Percentiles rank a stretch among this genome's conserved stretches.
Conservation (phyloP, 768 basidiomycete genomes). For the Rhodotorula taiwanensis region DNA sequence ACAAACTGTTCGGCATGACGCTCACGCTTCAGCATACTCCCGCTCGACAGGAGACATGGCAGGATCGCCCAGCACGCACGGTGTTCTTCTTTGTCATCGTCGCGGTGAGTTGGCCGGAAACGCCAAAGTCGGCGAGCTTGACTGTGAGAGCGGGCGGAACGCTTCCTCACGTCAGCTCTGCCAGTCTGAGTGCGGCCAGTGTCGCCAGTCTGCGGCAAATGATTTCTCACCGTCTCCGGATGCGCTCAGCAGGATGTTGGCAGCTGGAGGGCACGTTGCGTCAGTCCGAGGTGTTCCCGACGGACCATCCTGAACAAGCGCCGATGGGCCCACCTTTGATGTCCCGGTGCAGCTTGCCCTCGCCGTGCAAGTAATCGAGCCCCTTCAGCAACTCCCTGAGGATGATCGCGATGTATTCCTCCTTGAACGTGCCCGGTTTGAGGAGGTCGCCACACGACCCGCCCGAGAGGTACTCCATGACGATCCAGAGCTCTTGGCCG, state of each 20-base stretch:
- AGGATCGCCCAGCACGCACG: constrained; percentile 63
- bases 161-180: constrained; percentile 10
- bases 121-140: constrained; percentile 97
- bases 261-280: no score
- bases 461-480: constrained; percentile 70
- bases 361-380: constrained; percentile 87
- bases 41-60: not conserved
- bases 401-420: constrained; percentile 98
- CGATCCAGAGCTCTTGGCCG: constrained; percentile 95
- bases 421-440: constrained; percentile 95
- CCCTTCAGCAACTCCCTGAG: constrained; percentile 84
- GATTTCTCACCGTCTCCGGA: constrained; percentile 65
- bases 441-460: constrained; percentile 67
- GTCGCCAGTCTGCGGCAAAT: no score
- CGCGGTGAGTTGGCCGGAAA: constrained; percentile 91
- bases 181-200: not conserved
- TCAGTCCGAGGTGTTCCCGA: no score
- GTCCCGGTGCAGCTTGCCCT: constrained; percentile 97
- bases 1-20: constrained; percentile 29
- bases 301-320: not conserved
- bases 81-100: constrained; percentile 96
- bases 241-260: constrained; percentile 85
- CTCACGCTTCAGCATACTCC: no score
- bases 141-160: constrained; percentile 48
- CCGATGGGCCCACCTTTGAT: constrained; percentile 76